Percentiles rank a stretch among this genome's conserved stretches.
Evolutionary conservation across 768 basidiomycete genomes (phyloP).

Genomic region (Boletus edulis): DNA sequence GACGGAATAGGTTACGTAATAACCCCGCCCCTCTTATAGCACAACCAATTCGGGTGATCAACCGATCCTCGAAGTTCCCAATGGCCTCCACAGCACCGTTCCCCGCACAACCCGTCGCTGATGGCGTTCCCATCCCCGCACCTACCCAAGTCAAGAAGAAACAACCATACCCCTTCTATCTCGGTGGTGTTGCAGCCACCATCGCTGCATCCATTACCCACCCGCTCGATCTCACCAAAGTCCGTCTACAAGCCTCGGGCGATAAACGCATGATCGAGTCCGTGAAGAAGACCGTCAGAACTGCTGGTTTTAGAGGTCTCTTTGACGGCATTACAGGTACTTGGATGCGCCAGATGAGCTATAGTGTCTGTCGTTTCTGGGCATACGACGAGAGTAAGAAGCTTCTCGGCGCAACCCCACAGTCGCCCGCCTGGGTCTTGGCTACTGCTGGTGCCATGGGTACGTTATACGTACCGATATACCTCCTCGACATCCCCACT

Average conservation of each 20-base stretch:
- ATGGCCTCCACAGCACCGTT: slow-evolving; percentile 15
- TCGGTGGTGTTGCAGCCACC: slow-evolving; percentile 84
- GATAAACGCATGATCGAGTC: slow-evolving; percentile 89
- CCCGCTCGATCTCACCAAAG: slow-evolving; percentile 88
- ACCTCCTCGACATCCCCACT: neutral
- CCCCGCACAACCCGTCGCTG: slow-evolving; percentile 5
- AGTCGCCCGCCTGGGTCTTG: slow-evolving; percentile 78
- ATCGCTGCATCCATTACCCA: slow-evolving; percentile 89
- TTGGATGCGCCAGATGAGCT: slow-evolving; percentile 90
- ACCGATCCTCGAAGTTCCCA: neutral
- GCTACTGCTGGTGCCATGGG: slow-evolving; percentile 84
- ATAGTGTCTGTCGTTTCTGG: slow-evolving; percentile 91
- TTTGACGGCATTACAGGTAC: slow-evolving; percentile 89
- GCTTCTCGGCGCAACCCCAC: slow-evolving; percentile 60
- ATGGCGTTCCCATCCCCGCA: neutral
- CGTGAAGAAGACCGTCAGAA: slow-evolving; percentile 77
- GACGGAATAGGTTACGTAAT: slow-evolving; percentile 15
- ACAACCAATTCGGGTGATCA: neutral
- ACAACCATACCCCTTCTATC: slow-evolving; percentile 82
- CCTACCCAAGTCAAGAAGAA: slow-evolving; percentile 41
- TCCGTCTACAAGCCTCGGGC: slow-evolving; percentile 86
- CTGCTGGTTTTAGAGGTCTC: slow-evolving; percentile 69
- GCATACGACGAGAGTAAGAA: slow-evolving; percentile 92
- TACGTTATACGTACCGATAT: slow-evolving; percentile 35
- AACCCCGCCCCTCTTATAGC: slow-evolving; percentile 7